phyloP scores from a whole-genome alignment of 78 protist species.

The Speleostelium caveatum region DNA sequence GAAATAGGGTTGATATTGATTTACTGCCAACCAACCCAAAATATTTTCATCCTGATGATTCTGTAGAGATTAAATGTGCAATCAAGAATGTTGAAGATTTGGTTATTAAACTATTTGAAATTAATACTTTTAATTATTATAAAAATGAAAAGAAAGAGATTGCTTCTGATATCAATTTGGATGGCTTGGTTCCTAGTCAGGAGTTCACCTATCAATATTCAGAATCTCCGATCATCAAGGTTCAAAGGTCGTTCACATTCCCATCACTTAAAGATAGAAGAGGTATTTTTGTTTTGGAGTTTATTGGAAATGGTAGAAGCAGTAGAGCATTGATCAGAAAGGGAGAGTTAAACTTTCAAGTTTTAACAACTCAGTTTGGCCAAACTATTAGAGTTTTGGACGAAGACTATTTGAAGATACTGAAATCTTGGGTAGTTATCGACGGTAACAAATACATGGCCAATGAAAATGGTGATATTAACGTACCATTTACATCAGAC shows the following conservation, averaged over 20 bases:
- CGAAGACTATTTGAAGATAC: constrained; percentile 47
- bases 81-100: constrained; percentile 61
- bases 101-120: constrained; percentile 67
- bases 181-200: constrained; percentile 64
- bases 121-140: constrained; percentile 68
- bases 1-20: constrained; percentile 65
- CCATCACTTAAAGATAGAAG: constrained; percentile 53
- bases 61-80: constrained; percentile 27
- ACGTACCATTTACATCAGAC: constrained; percentile 40
- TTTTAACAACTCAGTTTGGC: constrained; percentile 1
- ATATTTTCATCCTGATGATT: constrained; percentile 59
- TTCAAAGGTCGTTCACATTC: constrained; percentile 16
- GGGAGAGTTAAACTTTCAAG: constrained; percentile 20
- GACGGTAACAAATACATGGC: constrained; percentile 44
- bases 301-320: constrained; percentile 77
- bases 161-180: constrained; percentile 43
- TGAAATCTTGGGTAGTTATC: not conserved
- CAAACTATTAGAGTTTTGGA: constrained; percentile 48
- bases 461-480: constrained; percentile 67
- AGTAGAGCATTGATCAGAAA: constrained; percentile 53
- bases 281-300: constrained; percentile 67
- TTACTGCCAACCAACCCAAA: constrained; percentile 22
- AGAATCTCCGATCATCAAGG: constrained; percentile 23
- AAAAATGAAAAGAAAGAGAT: constrained; percentile 9
- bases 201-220: constrained; percentile 32